Evolutionary conservation across 345 rosid genomes (phyloP).

Genomic region (Eucalyptus tenuipes): DNA sequence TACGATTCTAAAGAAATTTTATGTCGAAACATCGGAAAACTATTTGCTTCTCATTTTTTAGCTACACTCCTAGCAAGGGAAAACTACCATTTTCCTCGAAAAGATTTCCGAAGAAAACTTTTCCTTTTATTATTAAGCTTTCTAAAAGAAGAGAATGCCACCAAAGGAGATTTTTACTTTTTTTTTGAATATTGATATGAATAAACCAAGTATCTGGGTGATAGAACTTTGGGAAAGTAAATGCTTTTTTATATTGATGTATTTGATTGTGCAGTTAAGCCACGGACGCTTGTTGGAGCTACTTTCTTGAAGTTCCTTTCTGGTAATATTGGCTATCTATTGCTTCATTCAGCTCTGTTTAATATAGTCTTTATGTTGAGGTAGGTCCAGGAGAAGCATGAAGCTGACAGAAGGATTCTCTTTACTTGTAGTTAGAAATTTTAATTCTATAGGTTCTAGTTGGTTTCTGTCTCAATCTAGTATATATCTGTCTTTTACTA

Average conservation of each 20-base stretch:
- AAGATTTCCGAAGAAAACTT: neutral
- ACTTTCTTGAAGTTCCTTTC: slow-evolving; percentile 81
- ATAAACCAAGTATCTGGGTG: neutral
- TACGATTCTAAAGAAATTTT: neutral
- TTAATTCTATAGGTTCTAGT: neutral
- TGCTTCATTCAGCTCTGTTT: neutral
- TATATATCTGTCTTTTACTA: neutral
- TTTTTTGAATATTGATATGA: neutral
- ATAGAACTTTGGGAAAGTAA: neutral
- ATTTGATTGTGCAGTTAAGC: slow-evolving; percentile 56
- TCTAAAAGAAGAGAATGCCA: neutral
- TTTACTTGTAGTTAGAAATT: neutral
- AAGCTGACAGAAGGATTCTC: neutral
- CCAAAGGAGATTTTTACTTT: neutral
- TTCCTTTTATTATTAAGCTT: neutral
- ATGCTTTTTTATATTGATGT: slow-evolving; percentile 6
- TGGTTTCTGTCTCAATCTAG: neutral
- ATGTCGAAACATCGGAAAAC: neutral
- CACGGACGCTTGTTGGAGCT: slow-evolving; percentile 72
- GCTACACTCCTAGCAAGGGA: neutral
- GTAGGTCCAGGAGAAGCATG: neutral
- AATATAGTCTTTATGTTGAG: neutral
- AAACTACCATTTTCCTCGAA: neutral
- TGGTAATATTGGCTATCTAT: slow-evolving; percentile 28
- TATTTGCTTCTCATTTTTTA: neutral